Evolutionary conservation across 805 yeast genomes (phyloP), one percentile per base, ranked within the genome.

Genomic region (Debaryomyces hansenii): DNA sequence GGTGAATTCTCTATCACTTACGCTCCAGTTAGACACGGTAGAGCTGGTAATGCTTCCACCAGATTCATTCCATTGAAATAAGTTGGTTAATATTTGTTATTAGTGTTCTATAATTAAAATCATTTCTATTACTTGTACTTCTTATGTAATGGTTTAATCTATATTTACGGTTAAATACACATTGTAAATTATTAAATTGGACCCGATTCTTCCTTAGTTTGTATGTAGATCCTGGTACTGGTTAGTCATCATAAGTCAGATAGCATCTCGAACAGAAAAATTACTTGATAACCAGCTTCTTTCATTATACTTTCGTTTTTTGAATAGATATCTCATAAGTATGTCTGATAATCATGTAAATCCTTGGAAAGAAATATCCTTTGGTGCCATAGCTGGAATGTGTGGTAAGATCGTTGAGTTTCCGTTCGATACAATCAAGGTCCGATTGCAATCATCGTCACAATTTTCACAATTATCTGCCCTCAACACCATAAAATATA

Each of bases 1-100:
- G 99, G 97, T 82, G 99, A 94, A 84, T 94, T 94, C 90, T 92
- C 99, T 70, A 94, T 94, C 80, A 83, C 99, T 68, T 94, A 94
- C 85, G 88, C 96, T 78, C 99, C 99, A 74, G 97, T 92, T 75
- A 90, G 96, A 84, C 99, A 95, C 84, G 97, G 97, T 86, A 86
- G 94, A 83, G 91, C 95, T 68, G 96, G 91, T 85, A 79, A 80
- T 80, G 87, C 78, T 78, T 87, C 77, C 70, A 78, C 76, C 76
- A 77, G 87, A 77, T 85, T 85, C 84, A 83, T 84, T 70, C 90
- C 91, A 75, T 70, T 72, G 66, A 69, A 67, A 64, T 72, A 72
- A 67, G 65, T 55, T 39, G 10, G 34, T 31, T 37, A 37, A 35
- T 41, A 41, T 40, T 47, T 39, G 63, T 55, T 40, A 40, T 41